Evolutionary conservation across 192 early-diverging fungal species (phyloP), one percentile per base, ranked within the genome.

Genomic region (Radiomyces spectabilis): DNA sequence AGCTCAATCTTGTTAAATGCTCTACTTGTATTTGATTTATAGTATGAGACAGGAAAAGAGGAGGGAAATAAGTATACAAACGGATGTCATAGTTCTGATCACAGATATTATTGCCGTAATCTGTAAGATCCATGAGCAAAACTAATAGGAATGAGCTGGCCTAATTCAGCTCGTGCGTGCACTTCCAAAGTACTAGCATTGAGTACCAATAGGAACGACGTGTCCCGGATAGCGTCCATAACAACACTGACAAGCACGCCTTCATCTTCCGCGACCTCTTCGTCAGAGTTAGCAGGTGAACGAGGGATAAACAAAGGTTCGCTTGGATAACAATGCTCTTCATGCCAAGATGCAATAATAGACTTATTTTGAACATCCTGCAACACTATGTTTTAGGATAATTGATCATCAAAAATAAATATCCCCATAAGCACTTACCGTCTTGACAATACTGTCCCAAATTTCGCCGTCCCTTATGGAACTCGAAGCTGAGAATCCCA

Each of bases 231-330:
- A 43, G 81, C 78, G 57, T 88, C 80, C 39, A 87, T 83, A 7
- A 92, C 84, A 31, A 91, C 71, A 32, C 82, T 83, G 32, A 93
- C 48, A 19, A 93, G 30, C 31, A 82, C 84, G 16, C 91, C 91
- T 27, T 83, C 79, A 59, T 89, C 91, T 66, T 92, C 89, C 19
- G 71, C 65, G 7, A 56, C 62, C 37, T 76, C 59, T 18, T 53
- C 63, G 2, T 53, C 39, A 13, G 27, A 30, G 22, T 32, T 46
- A 10, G 22, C 30, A 24, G 25, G n/a, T 10, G 55, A 44, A 16
- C 54, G 72, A 35, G 87, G 83, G 24, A 93, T 80, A 75, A 91
- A 93, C 15, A 85, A 58, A 1, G 91, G 81, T 68, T 93, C 87
- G 7, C 85, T 84, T 25, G 91, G 87, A 52, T 79, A 88, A 63